Base-by-base conservation (phyloP, 306 rosid genomes). In the Betula pendula region DNA sequence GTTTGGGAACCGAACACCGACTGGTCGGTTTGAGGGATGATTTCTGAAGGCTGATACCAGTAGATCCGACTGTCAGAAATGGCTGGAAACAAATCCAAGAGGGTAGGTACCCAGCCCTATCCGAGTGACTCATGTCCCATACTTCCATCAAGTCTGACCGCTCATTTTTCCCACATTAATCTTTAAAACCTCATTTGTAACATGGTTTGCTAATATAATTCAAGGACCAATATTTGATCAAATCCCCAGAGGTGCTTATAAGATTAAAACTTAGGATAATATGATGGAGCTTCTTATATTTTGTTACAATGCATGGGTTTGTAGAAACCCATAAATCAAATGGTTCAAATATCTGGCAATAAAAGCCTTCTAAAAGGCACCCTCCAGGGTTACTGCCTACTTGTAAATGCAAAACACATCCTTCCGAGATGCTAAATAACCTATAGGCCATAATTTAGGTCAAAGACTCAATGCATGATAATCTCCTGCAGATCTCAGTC, bases 351-450 rank as follows among this genome's bases (percentile, higher is more conserved):
- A 19, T 35, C 15, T 19, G 47, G 70, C 70, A 15, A 52, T 27
- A 29, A 63, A 44, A 48, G 44, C 25, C 62, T 68, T 35, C 68
- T 58, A 35, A 68, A 5, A 15, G 27, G 76, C 7, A 45, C 59
- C 73, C 40, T 17, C 70, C 8, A 58, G 55, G 3, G 12, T 69
- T 44, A 16, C 68, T 27, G 63, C 38, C 44, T 12, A 53, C 50
- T 72, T 63, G 20, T 35, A 71, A 71, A 44, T 44, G 29, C 35
- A 71, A 81, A 56, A 40, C 51, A 62, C 20, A 59, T 44, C 55
- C 22, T 43, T 19, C 75, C 27, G 29, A 55, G 43, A 68, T 12
- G 62, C 45, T 22, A 38, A 48, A 53, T 2, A 53, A 63, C 44
- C 31, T 55, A 47, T 31, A 11, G 12, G 49, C 49, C 49, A 11